Evolutionary conservation across 257 asterid species (phyloP).

Genomic region (Ehretia macrophylla): DNA sequence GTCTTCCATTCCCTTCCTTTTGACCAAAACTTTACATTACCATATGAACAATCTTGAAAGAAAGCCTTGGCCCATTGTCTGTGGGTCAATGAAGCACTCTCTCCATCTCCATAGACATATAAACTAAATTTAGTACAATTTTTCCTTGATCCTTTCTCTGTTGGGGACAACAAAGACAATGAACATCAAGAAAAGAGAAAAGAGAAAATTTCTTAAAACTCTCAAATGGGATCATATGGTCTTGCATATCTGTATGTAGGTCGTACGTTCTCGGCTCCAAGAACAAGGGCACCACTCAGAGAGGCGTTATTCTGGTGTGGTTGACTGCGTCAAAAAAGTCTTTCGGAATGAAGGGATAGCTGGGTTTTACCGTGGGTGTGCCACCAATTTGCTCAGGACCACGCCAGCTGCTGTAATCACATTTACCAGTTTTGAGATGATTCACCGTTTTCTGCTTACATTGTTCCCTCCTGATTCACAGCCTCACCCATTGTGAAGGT

Average conservation of each 20-base stretch:
- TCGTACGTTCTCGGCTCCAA: slow-evolving; percentile 95
- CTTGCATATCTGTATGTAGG: slow-evolving; percentile 38
- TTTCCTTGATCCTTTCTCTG: no score
- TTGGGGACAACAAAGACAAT: no score
- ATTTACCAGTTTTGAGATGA: slow-evolving; percentile 96
- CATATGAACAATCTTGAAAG: no score
- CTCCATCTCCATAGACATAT: no score
- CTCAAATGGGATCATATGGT: background rate
- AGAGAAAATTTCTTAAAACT: background rate
- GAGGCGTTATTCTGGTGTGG: slow-evolving; percentile 77
- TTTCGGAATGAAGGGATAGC: slow-evolving; percentile 68
- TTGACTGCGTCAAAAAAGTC: slow-evolving; percentile 75
- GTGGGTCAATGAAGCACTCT: no score
- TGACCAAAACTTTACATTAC: no score
- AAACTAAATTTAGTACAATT: no score
- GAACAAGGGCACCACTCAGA: slow-evolving; percentile 97
- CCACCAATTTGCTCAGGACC: slow-evolving; percentile 81
- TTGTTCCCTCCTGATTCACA: slow-evolving; percentile 69
- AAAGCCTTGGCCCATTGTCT: no score
- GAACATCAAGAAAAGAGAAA: background rate
- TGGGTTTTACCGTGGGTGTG: slow-evolving; percentile 95
- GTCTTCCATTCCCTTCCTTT: no score
- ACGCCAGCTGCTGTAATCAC: slow-evolving; percentile 98
- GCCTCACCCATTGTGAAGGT: slow-evolving; percentile 45
- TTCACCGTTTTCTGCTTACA: slow-evolving; percentile 79